Evolutionary conservation across 2,329 filamentous ascomycete genomes (phyloP), one percentile per base, ranked within the genome.

Genomic region (Rugonectria rugulosa): DNA sequence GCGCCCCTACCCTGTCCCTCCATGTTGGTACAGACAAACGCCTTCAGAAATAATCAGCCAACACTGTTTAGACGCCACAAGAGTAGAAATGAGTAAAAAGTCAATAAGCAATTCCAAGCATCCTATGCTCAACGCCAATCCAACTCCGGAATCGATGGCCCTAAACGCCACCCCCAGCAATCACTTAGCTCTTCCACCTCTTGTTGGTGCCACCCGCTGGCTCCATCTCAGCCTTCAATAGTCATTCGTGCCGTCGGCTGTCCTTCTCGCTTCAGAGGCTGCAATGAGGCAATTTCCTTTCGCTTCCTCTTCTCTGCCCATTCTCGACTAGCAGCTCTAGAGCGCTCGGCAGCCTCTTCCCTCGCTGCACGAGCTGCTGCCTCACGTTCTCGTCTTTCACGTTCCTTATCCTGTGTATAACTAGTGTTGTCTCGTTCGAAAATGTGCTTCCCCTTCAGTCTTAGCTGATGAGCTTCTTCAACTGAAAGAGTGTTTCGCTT

Each of bases 311-410:
- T 85, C 67, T 86, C 83, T 10, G 84, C 84, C 84, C 85, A 88
- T 63, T 86, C 82, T 27, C 84, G 79, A 61, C 84, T 84, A 55
- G 82, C 78, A 67, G 79, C 76, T 49, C 85, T 79, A 49, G 83
- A 85, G 64, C 82, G 78, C 70, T 88, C 84, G 9, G 86, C 85
- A 20, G 86, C 86, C 64, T 85, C 77, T 63, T 85, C 80, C 38
- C 86, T 77, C 7, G 85, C 84, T 50, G 75, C 65, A 64, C 80
- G 84, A 12, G 84, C 80, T 31, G 77, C 75, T 42, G 73, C 70
- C 62, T 88, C 84, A 27, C 84, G 79, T 57, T 83, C 81, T 8
- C 75, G 76, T 62, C 75, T 81, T 68, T 85, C 84, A 9, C 76
- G 77, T 59, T 84, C 79, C 43, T 79, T 79, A 40, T 80, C 79